Evolutionary conservation across 2,329 filamentous ascomycete species (phyloP), one percentile per base, ranked within the genome.

Genomic region (Lachnellula subtilissima): DNA sequence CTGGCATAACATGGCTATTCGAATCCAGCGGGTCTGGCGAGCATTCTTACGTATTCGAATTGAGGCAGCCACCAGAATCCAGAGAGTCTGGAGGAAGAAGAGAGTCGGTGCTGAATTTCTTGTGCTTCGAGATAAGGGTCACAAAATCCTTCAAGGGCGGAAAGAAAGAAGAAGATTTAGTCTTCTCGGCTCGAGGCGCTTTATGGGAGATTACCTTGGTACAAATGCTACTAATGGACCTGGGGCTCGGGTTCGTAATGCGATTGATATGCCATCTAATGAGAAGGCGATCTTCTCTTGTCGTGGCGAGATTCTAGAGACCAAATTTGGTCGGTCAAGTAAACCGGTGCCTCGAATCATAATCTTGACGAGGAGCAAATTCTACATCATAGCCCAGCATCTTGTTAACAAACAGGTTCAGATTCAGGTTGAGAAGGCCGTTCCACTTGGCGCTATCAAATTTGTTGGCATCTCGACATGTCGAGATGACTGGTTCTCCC

Each of bases 1-100:
- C 74, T 97, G 93, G 93, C 93, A 97, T 74, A 99, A 97, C 75
- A 97, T 99, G 94, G 94, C 94, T 3, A 96, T 93, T 58, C 85
- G 94, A 57, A 97, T 99, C 57, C 94, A 99, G 75, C 84, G 94
- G 64, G 94, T 96, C 69, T 99, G 94, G 94, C 84, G 94, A 66
- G 96, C 95, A 52, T 97, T 97, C 69, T 81, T 97, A 42, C 86
- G 93, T 5, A 97, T 97, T 73, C 85, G 94, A 46, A 88, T 85
- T 25, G 94, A 99, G 73, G 94, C 90, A 57, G 94, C 94, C 6
- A 96, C 88, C 14, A 85, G 94, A 36, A 97, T 99, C 63, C 94
- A 97, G 71, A 83, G 91, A 43, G 92, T 96, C 77, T 99, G 92
- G 92, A 84, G 93, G 67, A 92, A 94, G 74, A 92, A 95, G 76